phyloP scores from a whole-genome alignment of 148 eudicot genomes.

The Persicaria maculosa region DNA sequence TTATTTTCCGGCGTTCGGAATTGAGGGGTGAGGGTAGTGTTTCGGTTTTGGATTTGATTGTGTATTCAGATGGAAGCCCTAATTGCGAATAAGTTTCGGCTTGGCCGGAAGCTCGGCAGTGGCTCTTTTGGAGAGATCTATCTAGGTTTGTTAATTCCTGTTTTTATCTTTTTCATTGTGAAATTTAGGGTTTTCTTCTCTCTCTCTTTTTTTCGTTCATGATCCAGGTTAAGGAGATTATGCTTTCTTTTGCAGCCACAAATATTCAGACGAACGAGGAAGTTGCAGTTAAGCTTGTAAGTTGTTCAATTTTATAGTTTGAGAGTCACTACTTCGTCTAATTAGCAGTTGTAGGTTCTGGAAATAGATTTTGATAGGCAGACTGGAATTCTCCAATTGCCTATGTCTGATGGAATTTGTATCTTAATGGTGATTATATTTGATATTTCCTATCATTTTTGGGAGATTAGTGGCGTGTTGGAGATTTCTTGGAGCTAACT shows the following conservation, averaged over 20 bases:
- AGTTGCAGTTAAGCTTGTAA: conserved; percentile 74
- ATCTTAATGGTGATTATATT: background rate
- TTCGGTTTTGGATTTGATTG: conserved; percentile 11
- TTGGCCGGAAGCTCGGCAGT: conserved; percentile 75
- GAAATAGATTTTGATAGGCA: background rate
- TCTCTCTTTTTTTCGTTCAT: background rate
- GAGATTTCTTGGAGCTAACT: background rate
- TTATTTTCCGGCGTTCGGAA: background rate
- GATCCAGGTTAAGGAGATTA: background rate
- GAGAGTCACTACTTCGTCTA: background rate
- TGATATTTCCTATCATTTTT: background rate
- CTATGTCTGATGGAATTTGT: background rate
- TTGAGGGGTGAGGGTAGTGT: background rate
- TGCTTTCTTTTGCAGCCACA: conserved; percentile 36
- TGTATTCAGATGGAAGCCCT: conserved; percentile 50
- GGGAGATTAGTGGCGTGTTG: background rate
- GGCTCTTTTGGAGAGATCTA: conserved; percentile 86
- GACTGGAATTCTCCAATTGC: background rate
- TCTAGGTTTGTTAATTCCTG: conserved; percentile 38
- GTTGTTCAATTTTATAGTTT: conserved; percentile 14
- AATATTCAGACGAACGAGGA: conserved; percentile 74
- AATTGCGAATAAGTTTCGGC: conserved; percentile 63
- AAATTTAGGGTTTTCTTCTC: background rate
- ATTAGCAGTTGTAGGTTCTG: background rate
- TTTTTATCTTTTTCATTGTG: background rate